These are phyloP conservation scores for Geoglossum glabrum DNA, from an alignment of 495 filamentous ascomycete species.

Conservation along the genomic window DNA sequence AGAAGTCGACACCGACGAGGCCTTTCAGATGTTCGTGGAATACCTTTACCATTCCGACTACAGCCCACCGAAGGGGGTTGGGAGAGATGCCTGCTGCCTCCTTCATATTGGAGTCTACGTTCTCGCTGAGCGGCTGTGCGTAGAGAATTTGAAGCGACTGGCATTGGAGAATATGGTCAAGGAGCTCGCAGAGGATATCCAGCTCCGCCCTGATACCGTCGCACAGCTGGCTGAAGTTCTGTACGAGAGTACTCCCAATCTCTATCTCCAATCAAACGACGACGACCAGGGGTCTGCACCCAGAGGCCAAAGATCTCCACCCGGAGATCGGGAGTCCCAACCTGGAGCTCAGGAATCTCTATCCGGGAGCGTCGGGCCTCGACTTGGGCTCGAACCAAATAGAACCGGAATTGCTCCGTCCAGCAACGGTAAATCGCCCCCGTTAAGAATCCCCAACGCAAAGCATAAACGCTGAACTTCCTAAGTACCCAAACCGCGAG, in stretches of 20 bases:
- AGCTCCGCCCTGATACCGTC: neutral
- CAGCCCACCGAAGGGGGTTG: neutral
- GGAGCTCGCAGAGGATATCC: neutral
- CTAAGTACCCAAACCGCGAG: neutral
- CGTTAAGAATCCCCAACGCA: neutral
- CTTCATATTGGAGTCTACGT: neutral
- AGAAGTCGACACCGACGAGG: neutral
- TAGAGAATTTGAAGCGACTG: neutral
- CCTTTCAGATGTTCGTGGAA: neutral
- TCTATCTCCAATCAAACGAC: neutral
- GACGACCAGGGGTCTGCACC: neutral
- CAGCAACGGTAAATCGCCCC: neutral
- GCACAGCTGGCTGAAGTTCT: neutral
- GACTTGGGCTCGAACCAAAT: too few species aligned
- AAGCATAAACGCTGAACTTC: too few species aligned
- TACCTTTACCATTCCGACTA: neutral
- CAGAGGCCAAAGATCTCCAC: neutral
- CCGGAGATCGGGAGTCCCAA: neutral
- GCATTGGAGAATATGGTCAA: neutral
- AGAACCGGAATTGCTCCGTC: too few species aligned
- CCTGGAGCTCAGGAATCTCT: too few species aligned
- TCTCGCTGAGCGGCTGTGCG: neutral
- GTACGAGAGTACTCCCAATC: neutral
- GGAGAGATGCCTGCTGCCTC: neutral
- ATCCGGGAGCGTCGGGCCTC: too few species aligned